Evolutionary conservation across 108 stramenopile genomes (phyloP), one percentile per base, ranked within the genome.

Genomic region (Pseudonitzschia pungens): DNA sequence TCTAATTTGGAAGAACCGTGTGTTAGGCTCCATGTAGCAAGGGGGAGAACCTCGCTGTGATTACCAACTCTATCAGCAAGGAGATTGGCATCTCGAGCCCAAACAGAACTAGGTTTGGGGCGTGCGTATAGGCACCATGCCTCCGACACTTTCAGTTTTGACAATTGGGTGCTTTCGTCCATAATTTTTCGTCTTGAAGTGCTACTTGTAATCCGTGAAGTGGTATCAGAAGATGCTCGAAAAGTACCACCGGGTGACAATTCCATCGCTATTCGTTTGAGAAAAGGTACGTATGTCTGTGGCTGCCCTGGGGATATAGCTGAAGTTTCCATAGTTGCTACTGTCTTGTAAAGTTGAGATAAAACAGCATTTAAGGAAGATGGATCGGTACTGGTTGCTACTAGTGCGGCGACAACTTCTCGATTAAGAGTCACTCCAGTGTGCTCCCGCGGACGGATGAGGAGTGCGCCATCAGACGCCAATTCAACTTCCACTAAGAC

Each of bases 401-500:
- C 42, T 18, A 87, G 36, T 15, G 86, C 86, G 7, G 74, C 70
- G n/a, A 82, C 9, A 22, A 87, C 83, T 50, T 75, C 58, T 63
- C 80, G 74, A 78, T 85, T 81, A 31, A 85, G 71, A 28, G 78
- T 21, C 12, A 88, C 87, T 21, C 84, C 84, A 6, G 84, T 81
- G 71, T 88, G 84, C 65, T 81, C 70, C 36, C 79, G 67, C n/a
- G 87, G 87, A 21, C 79, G 79, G 54, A 88, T 77, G 9, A 88
- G 70, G 54, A 88, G 60, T 7, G 83, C 84, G 21, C 87, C 87
- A 65, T 88, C 87, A 48, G 54, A 56, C 2, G 84, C 84, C 63
- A 88, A 62, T 48, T 84, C 84, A 18, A 88, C 84, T 70, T 88
- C 87, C 67, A 84, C 82, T 48, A 72, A 68, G 7, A 88, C 78